Percentiles rank a stretch among this genome's conserved stretches.
These are phyloP conservation scores for Penicillium paneum DNA, from an alignment of 2,329 filamentous ascomycete species.

Conservation along the genomic window DNA sequence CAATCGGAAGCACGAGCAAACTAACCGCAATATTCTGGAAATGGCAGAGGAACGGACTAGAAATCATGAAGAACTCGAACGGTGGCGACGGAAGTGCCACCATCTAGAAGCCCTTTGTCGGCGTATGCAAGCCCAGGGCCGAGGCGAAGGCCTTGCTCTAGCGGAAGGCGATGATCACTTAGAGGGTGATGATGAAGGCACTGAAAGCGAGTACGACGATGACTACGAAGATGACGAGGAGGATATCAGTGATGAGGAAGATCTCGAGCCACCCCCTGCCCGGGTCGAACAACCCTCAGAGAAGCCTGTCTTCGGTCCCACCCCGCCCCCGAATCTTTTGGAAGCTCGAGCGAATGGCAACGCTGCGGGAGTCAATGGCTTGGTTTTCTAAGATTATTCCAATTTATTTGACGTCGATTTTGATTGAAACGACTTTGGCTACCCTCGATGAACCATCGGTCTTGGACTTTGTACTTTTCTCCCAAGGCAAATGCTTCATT, in stretches of 20 bases:
- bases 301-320: slow-evolving; percentile 48
- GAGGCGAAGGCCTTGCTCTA: slow-evolving; percentile 66
- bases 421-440: slow-evolving; percentile 12
- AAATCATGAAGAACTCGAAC: slow-evolving; percentile 71
- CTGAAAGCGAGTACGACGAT: slow-evolving; percentile 52
- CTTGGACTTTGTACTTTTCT: background rate
- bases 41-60: slow-evolving; percentile 92
- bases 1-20: slow-evolving; percentile 88
- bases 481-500: background rate
- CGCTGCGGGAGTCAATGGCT: slow-evolving; percentile 44
- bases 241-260: slow-evolving; percentile 57
- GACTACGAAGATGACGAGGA: slow-evolving; percentile 62
- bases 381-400: background rate
- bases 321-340: slow-evolving; percentile 51
- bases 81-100: slow-evolving; percentile 77
- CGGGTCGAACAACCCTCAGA: slow-evolving; percentile 33
- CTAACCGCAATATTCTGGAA: slow-evolving; percentile 89
- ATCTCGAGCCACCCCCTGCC: slow-evolving; percentile 35
- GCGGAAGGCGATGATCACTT: slow-evolving; percentile 50
- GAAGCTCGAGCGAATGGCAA: slow-evolving; percentile 47
- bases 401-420: slow-evolving; percentile 4
- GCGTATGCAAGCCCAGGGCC: slow-evolving; percentile 91
- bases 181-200: slow-evolving; percentile 48
- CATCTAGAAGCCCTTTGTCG: slow-evolving; percentile 93
- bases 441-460: background rate